Evolutionary conservation across 2,329 filamentous ascomycete species (phyloP).

Genomic region (Raffaelea ambrosiae): DNA sequence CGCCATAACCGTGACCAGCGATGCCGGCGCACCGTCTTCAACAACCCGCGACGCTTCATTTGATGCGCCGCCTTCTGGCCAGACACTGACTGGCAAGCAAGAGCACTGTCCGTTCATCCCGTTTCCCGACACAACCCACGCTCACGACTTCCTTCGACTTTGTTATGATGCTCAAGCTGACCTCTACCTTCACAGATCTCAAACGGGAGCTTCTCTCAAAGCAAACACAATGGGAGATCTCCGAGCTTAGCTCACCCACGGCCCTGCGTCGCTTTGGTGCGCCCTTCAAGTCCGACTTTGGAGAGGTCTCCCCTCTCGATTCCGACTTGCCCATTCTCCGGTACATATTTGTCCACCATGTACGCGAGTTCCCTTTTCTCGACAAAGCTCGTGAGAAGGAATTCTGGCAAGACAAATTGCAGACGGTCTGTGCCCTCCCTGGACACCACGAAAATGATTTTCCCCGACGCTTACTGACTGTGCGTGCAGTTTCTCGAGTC

Average conservation of each 20-base stretch:
- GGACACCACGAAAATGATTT: too few relatives aligned
- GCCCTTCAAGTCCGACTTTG: slow-evolving; percentile 85
- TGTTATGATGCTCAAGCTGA: not conserved
- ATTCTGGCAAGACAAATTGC: slow-evolving; percentile 98
- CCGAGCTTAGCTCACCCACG: slow-evolving; percentile 88
- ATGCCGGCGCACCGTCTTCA: not conserved
- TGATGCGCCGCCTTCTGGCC: slow-evolving; percentile 29
- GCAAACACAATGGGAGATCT: slow-evolving; percentile 85
- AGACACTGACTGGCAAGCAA: slow-evolving; percentile 80
- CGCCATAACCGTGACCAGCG: slow-evolving; percentile 7
- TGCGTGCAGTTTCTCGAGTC: slow-evolving; percentile 85
- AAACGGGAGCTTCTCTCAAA: slow-evolving; percentile 90
- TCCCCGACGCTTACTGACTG: not conserved
- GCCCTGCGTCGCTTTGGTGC: slow-evolving; percentile 92
- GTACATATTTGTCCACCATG: slow-evolving; percentile 96
- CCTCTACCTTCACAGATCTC: slow-evolving; percentile 52
- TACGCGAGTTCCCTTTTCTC: slow-evolving; percentile 95
- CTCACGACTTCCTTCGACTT: not conserved
- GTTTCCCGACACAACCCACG: too few relatives aligned
- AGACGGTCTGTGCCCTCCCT: slow-evolving; percentile 72
- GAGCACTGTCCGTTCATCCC: slow-evolving; percentile 69
- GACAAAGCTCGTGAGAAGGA: slow-evolving; percentile 97
- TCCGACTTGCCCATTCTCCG: slow-evolving; percentile 88
- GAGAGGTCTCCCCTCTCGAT: slow-evolving; percentile 86
- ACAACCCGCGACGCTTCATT: slow-evolving; percentile 16